phyloP scores from a whole-genome alignment of 306 rosid species.

The Canavalia gladiata region DNA sequence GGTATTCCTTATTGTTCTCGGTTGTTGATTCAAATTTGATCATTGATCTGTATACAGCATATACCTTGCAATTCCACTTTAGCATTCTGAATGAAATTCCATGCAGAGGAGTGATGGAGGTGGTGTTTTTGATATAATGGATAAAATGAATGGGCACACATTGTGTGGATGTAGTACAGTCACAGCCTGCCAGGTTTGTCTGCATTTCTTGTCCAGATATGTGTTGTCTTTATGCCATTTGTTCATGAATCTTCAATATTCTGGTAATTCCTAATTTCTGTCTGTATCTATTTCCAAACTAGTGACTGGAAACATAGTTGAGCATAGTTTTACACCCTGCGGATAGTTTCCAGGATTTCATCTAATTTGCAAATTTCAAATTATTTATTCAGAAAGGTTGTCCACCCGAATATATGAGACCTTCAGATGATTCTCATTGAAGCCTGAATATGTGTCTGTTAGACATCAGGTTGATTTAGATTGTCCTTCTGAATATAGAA shows the following conservation, averaged over 20 bases:
- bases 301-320: constrained; percentile 32
- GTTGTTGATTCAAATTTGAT: constrained; percentile 26
- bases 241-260: constrained; percentile 28
- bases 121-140: constrained; percentile 90
- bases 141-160: constrained; percentile 86
- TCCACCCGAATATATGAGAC: constrained; percentile 15
- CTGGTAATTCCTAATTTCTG: constrained; percentile 30
- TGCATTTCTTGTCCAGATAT: constrained; percentile 43
- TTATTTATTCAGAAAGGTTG: constrained; percentile 30
- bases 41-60: constrained; percentile 27
- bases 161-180: constrained; percentile 89
- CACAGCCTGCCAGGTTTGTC: constrained; percentile 91
- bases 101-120: constrained; percentile 98
- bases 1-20: constrained; percentile 60
- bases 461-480: neutral
- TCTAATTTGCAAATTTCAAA: constrained; percentile 19
- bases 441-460: constrained; percentile 27
- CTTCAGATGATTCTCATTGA: constrained; percentile 5
- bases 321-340: constrained; percentile 3
- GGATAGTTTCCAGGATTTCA: constrained; percentile 23
- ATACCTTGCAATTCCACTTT: constrained; percentile 36
- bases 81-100: constrained; percentile 51
- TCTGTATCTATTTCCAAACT: constrained; percentile 27
- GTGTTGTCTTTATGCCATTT: constrained; percentile 30
- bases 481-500: constrained; percentile 36